These are phyloP conservation scores for Metschnikowia noctiluminum DNA, from an alignment of 805 yeast species.

Conservation along the genomic window DNA sequence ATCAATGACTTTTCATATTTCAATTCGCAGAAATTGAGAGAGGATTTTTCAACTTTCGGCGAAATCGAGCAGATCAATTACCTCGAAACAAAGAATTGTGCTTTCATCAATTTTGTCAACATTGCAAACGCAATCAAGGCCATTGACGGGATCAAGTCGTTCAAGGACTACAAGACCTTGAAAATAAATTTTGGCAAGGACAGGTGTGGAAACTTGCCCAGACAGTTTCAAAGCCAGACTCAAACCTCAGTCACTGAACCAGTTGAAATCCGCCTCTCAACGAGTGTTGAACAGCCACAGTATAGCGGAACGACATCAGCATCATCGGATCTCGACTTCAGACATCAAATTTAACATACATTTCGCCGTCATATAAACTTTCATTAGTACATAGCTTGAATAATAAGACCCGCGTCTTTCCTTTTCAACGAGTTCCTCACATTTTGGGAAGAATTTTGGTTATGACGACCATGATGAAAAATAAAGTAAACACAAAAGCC, in stretches of 20 bases:
- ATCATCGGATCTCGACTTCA: conserved; percentile 11
- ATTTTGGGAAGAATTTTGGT: conserved; percentile 37
- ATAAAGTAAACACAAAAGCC: conserved; percentile 23
- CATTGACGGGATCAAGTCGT: conserved; percentile 82
- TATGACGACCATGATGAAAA: conserved; percentile 31
- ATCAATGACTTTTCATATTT: conserved; percentile 51
- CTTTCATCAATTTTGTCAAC: conserved; percentile 87
- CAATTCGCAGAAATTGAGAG: conserved; percentile 58
- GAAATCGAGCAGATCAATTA: conserved; percentile 94
- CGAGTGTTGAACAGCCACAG: conserved; percentile 1
- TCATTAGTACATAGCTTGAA: not conserved
- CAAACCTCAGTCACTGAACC: conserved; percentile 7
- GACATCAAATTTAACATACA: not conserved
- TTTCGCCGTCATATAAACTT: not conserved
- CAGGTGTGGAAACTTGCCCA: conserved; percentile 91
- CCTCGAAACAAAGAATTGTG: conserved; percentile 78
- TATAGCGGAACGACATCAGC: conserved; percentile 8
- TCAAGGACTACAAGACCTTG: conserved; percentile 57
- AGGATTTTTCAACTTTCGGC: conserved; percentile 78
- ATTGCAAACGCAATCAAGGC: conserved; percentile 88
- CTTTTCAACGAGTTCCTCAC: conserved; percentile 8
- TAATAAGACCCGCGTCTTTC: too few relatives aligned
- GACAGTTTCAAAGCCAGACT: conserved; percentile 53
- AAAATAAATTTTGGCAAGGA: conserved; percentile 53
- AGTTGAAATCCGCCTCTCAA: conserved; percentile 1